phyloP scores from a whole-genome alignment of 176 grass and related monocot genomes.

The Melocanna baccifera region DNA sequence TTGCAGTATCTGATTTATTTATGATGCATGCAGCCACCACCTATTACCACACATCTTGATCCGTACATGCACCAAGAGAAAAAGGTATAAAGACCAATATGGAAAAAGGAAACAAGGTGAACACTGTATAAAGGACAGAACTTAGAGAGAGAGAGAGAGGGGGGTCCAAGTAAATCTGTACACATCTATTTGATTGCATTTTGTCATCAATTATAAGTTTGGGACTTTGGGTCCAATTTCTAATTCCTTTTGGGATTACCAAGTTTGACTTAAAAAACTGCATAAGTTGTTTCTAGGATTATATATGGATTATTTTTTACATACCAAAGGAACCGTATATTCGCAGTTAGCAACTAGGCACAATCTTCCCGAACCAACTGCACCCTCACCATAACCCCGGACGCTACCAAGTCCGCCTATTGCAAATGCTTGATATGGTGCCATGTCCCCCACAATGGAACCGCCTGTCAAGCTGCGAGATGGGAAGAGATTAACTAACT shows the following conservation, averaged over 20 bases:
- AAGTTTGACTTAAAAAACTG: neutral
- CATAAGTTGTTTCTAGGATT: neutral
- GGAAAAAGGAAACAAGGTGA: neutral
- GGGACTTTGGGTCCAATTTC: neutral
- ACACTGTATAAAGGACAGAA: neutral
- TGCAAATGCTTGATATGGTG: constrained; percentile 92
- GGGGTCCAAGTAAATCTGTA: neutral
- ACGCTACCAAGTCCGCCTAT: constrained; percentile 95
- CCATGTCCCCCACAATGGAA: constrained; percentile 98
- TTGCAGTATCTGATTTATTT: neutral
- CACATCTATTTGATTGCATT: neutral
- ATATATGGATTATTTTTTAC: constrained; percentile 11
- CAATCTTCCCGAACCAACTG: constrained; percentile 84
- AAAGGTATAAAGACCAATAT: neutral
- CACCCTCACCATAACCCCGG: constrained; percentile 90
- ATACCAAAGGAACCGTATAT: constrained; percentile 86
- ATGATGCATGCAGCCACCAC: neutral
- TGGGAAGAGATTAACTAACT: constrained; percentile 26
- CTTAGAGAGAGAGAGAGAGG: neutral
- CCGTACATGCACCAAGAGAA: neutral
- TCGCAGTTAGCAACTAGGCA: constrained; percentile 85
- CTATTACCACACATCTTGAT: neutral
- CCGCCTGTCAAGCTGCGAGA: constrained; percentile 80
- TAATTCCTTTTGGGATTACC: neutral
- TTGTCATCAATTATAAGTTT: neutral